These are phyloP conservation scores for Botrytis hyacinthi DNA, from an alignment of 2,329 filamentous ascomycete genomes.

Conservation along the genomic window DNA sequence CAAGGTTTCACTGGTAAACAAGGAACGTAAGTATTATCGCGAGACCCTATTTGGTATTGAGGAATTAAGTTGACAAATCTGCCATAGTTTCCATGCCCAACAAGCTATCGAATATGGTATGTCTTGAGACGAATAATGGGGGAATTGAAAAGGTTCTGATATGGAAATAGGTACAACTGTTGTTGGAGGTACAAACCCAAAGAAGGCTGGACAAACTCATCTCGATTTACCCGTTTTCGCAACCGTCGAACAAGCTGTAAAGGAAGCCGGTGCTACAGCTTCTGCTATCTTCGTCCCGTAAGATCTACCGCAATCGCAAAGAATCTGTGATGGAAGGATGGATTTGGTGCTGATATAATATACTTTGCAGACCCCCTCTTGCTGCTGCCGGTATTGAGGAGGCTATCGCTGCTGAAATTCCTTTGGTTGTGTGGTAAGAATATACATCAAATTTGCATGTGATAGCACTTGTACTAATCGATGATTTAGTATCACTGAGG, in stretches of 20 bases:
- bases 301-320: constrained; percentile 16
- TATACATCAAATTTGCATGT: constrained; percentile 29
- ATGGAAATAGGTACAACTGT: constrained; percentile 77
- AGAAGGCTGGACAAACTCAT: constrained; percentile 91
- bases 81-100: constrained; percentile 83
- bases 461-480: constrained; percentile 27
- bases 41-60: constrained; percentile 1
- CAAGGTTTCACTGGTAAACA: constrained; percentile 98
- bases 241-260: constrained; percentile 82
- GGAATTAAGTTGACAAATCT: constrained; percentile 38
- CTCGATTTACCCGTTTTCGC: constrained; percentile 91
- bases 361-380: constrained; percentile 69
- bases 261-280: constrained; percentile 85
- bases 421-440: constrained; percentile 79
- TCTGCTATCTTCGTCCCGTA: constrained; percentile 97
- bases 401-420: constrained; percentile 88
- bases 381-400: constrained; percentile 96
- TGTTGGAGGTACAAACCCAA: constrained; percentile 97
- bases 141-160: constrained; percentile 35
- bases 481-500: constrained; percentile 74
- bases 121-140: constrained; percentile 25
- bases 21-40: constrained; percentile 72
- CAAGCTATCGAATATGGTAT: constrained; percentile 98
- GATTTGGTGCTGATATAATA: constrained; percentile 26
- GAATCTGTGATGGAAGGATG: constrained; percentile 14